phyloP scores from a whole-genome alignment of 768 basidiomycete genomes.

The Gyrodon lividus region DNA sequence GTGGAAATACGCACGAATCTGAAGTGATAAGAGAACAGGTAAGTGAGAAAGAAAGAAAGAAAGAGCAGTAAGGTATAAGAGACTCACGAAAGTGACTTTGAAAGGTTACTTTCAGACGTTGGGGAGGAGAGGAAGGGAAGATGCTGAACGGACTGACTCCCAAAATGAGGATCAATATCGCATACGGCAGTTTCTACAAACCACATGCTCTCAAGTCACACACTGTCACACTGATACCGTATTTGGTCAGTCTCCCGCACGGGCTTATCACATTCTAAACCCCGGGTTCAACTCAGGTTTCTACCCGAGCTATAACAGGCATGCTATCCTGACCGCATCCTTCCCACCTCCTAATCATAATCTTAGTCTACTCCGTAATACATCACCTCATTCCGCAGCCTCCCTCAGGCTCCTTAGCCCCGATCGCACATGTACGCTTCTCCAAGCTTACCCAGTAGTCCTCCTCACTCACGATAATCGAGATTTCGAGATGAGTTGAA shows the following conservation, averaged over 20 bases:
- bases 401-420: neutral
- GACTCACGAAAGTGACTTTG: conserved; percentile 21
- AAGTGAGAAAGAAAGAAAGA: neutral
- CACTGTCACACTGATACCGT: neutral
- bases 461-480: neutral
- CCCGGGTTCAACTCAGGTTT: neutral
- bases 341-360: too few relatives aligned
- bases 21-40: neutral
- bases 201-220: neutral
- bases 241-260: neutral
- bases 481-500: too few relatives aligned
- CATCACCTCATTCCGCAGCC: neutral
- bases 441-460: neutral
- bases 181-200: neutral
- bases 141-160: conserved; percentile 10
- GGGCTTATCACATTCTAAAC: neutral
- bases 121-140: conserved; percentile 24
- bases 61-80: neutral
- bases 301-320: neutral
- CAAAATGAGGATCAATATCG: neutral
- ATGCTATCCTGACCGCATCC: too few relatives aligned
- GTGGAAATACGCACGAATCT: neutral
- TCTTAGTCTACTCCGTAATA: neutral
- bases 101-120: conserved; percentile 22
- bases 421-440: neutral